Conservation (phyloP, 495 filamentous ascomycete species). For the Chaetomium cochliodes region DNA sequence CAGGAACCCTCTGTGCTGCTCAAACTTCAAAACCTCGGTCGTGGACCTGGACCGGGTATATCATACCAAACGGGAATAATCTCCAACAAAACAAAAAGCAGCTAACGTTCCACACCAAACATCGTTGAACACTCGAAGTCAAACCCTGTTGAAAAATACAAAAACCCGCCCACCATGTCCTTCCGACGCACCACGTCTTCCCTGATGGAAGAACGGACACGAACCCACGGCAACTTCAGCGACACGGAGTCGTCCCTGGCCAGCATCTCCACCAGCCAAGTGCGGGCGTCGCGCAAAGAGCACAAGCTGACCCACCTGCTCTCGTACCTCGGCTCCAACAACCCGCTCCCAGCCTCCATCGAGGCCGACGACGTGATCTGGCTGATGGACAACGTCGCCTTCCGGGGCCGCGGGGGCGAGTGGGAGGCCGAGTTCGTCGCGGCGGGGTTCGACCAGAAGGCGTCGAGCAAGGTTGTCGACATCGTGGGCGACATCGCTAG, state of each 20-base stretch:
- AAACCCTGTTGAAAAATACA: no score
- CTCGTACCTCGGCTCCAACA: conserved; percentile 47
- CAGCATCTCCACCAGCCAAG: conserved; percentile 23
- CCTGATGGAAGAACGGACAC: conserved; percentile 38
- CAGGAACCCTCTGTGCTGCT: no score
- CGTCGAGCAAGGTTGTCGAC: conserved; percentile 62
- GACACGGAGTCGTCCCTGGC: conserved; percentile 43
- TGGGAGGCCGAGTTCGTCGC: conserved; percentile 83
- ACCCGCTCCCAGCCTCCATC: conserved; percentile 45
- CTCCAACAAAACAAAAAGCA: no score
- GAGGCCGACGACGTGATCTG: conserved; percentile 65
- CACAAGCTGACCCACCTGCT: conserved; percentile 40
- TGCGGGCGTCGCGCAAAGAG: conserved; percentile 25
- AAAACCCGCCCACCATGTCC: conserved; percentile 1
- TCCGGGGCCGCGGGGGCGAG: conserved; percentile 47
- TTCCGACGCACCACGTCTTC: conserved; percentile 11
- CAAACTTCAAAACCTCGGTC: no score
- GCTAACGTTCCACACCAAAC: no score
- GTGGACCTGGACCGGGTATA: no score
- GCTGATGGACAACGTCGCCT: conserved; percentile 90
- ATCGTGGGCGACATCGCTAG: conserved; percentile 69
- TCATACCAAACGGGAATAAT: no score
- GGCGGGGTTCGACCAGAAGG: conserved; percentile 71
- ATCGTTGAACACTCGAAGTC: no score
- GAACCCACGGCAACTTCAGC: conserved; percentile 44